Base-by-base conservation (phyloP, 805 yeast species). In the Lipomyces lipofer region DNA sequence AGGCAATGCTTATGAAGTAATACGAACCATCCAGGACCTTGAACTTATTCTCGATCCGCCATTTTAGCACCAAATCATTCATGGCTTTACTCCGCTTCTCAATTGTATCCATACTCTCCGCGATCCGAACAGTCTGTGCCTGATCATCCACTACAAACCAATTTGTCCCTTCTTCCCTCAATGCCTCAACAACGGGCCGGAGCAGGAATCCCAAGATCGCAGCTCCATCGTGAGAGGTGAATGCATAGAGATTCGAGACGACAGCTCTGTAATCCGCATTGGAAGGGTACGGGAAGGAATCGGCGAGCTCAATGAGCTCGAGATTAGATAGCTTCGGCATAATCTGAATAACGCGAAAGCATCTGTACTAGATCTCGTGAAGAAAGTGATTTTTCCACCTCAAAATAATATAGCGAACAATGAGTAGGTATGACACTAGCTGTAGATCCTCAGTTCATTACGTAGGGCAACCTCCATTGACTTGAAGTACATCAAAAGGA, bases 71-170 rank as follows among this genome's bases (percentile, higher is more conserved):
- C 22, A 70, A 60, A 38, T 43, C 64, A 5, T 53, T 67, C 56
- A 75, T 74, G 19, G 69, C 67, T 21, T 50, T 65, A 67, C 71
- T 68, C 50, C 86, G 65, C 54, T 69, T 70, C 21, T 74, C 78
- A 7, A 76, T 47, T 0, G 78, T 71, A 49, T 73, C 73, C 38
- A 71, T 64, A 0, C 52, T 38, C 0, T 69, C 39, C 3, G 53
- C 45, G n/a, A 79, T 65, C 1, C 56, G 46, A 3, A 79, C 68
- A 3, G 63, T 56, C 19, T 58, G 59, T 9, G 36, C 30, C 1
- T 24, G 43, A 13, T 67, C 55, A 50, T 69, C 65, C 6, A 75
- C 66, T 5, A 24, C 38, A 40, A 71, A 62, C 17, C 24, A 43
- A 4, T 51, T 44, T 3, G 59, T 50, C n/a, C n/a, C n/a, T 19